phyloP scores from a whole-genome alignment of 176 grass and related monocot genomes.

The Bromus sterilis region DNA sequence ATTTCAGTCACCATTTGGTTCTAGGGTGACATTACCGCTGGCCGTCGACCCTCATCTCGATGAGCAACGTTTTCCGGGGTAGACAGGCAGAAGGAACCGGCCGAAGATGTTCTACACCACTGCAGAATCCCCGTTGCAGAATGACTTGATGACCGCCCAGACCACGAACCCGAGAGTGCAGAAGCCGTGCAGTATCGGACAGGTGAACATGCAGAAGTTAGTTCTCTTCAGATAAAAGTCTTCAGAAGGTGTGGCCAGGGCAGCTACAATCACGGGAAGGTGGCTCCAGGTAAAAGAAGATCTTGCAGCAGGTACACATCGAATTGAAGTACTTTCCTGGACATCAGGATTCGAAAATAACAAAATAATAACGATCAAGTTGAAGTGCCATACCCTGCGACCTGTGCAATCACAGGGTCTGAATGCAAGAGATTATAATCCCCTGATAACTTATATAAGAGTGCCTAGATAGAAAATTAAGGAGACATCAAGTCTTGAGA shows the following conservation, averaged over 20 bases:
- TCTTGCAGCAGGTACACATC: neutral
- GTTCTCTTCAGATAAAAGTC: slow-evolving; percentile 20
- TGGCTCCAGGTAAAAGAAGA: neutral
- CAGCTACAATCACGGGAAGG: slow-evolving; percentile 18
- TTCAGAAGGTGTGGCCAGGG: neutral
- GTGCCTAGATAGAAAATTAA: slow-evolving; percentile 41
- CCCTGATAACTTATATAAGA: slow-evolving; percentile 80
- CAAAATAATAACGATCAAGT: neutral
- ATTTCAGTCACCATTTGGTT: too few relatives aligned
- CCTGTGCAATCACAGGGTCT: slow-evolving; percentile 66
- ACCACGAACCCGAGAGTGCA: slow-evolving; percentile 62
- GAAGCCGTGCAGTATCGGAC: slow-evolving; percentile 78
- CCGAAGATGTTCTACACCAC: slow-evolving; percentile 62
- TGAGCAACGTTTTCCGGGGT: slow-evolving; percentile 65
- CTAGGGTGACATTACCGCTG: slow-evolving; percentile 41
- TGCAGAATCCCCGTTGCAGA: slow-evolving; percentile 62
- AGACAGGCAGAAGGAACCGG: slow-evolving; percentile 75
- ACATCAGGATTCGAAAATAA: neutral
- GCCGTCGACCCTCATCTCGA: slow-evolving; percentile 82
- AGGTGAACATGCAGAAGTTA: slow-evolving; percentile 52
- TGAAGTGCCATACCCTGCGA: slow-evolving; percentile 60
- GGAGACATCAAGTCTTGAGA: neutral
- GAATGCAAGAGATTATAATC: slow-evolving; percentile 97
- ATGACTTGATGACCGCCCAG: slow-evolving; percentile 64
- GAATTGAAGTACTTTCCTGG: neutral